Conservation (phyloP, 78 protist genomes). For the Polysphondylium violaceum region DNA sequence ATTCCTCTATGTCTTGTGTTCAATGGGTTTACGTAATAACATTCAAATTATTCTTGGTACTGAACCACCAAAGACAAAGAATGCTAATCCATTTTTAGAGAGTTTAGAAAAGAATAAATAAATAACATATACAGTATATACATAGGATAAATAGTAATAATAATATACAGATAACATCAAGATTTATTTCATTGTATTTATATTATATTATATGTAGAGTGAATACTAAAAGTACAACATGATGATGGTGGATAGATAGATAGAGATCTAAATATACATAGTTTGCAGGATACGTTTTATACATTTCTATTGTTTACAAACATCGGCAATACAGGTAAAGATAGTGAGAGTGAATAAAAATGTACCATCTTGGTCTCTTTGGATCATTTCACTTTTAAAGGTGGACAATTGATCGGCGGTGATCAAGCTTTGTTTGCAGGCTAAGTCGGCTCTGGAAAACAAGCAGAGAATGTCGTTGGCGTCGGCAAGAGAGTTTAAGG, state of each 20-base stretch:
- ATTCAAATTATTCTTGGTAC: conserved; percentile 83
- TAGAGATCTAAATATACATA: too few relatives aligned
- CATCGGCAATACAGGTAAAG: too few relatives aligned
- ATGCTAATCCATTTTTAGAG: conserved; percentile 24
- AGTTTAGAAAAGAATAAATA: background rate
- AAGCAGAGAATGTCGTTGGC: background rate
- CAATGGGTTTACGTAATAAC: conserved; percentile 77
- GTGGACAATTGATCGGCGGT: background rate
- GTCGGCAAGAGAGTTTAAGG: background rate
- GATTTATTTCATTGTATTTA: too few relatives aligned
- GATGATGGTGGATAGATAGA: too few relatives aligned
- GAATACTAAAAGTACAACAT: too few relatives aligned
- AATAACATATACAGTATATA: background rate
- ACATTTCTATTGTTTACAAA: too few relatives aligned
- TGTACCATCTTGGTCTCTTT: background rate
- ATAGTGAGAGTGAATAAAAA: background rate
- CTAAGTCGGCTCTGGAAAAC: background rate
- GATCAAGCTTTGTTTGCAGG: background rate
- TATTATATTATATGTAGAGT: too few relatives aligned
- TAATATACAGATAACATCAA: background rate
- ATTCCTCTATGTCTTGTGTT: conserved; percentile 84
- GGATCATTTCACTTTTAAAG: background rate
- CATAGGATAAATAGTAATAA: background rate
- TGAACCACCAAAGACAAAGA: conserved; percentile 49
- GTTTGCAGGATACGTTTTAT: too few relatives aligned